A percentile compares a stretch with the other conserved stretches of the same genome.
Evolutionary conservation across 257 asterid species (phyloP).

Genomic region (Ocimum tenuiflorum): DNA sequence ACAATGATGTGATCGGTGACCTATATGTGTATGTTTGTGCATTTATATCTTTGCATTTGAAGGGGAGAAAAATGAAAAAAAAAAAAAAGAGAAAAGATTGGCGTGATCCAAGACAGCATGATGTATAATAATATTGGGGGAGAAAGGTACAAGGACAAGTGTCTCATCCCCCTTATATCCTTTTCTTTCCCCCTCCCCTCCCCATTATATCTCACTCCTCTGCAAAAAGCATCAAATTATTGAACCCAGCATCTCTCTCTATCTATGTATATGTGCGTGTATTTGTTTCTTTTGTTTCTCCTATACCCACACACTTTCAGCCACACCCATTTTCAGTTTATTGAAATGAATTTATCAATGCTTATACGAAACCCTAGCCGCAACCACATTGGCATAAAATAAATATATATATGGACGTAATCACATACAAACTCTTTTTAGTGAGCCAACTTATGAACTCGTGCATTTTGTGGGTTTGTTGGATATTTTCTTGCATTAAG

Average conservation of each 20-base stretch:
- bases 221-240: background rate
- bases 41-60: background rate
- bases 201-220: background rate
- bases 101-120: constrained; percentile 4
- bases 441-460: no score
- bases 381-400: no score
- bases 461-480: no score
- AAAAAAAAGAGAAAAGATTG: background rate
- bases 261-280: background rate
- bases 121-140: background rate
- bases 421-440: no score
- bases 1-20: no score
- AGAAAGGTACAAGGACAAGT: background rate
- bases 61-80: background rate
- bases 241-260: background rate
- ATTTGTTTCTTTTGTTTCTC: background rate
- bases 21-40: background rate
- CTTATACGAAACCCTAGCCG: no score
- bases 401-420: no score
- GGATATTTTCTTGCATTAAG: no score
- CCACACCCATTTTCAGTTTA: no score
- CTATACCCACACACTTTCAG: no score
- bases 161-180: constrained; percentile 7
- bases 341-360: no score
- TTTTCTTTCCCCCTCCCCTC: background rate